phyloP scores from a whole-genome alignment of 306 rosid genomes.

The Fragaria vesca region DNA sequence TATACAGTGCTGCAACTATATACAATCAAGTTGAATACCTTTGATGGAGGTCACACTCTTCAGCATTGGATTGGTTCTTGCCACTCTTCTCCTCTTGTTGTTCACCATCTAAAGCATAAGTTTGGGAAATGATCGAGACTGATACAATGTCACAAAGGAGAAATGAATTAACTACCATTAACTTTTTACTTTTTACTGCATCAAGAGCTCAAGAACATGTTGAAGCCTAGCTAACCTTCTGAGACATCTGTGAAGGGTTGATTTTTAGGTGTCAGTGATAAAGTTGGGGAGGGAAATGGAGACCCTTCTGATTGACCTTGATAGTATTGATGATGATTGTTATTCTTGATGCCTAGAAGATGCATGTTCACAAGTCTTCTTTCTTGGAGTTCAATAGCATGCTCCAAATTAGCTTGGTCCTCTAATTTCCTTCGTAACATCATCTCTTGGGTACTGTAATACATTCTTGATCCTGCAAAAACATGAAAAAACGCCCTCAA shows the following conservation, averaged over 20 bases:
- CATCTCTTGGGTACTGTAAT: slow-evolving; percentile 64
- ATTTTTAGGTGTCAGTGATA: slow-evolving; percentile 37
- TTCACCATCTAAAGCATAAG: slow-evolving; percentile 25
- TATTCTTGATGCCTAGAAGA: slow-evolving; percentile 65
- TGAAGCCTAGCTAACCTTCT: slow-evolving; percentile 44
- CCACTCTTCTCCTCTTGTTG: slow-evolving; percentile 33
- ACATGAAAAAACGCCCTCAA: not conserved
- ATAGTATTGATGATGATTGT: slow-evolving; percentile 43
- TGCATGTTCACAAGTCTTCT: slow-evolving; percentile 75
- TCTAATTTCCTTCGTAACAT: slow-evolving; percentile 60
- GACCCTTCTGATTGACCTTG: slow-evolving; percentile 58
- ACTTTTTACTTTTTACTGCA: not conserved
- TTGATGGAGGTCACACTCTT: slow-evolving; percentile 27
- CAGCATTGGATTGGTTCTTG: slow-evolving; percentile 1
- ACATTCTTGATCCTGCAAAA: slow-evolving; percentile 64
- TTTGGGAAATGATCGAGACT: slow-evolving; percentile 15
- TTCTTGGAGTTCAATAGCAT: slow-evolving; percentile 73
- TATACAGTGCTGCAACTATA: not conserved
- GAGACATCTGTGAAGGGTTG: slow-evolving; percentile 39
- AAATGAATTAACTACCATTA: slow-evolving; percentile 17
- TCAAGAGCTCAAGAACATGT: not conserved
- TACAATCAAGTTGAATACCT: slow-evolving; percentile 38
- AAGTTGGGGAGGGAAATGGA: slow-evolving; percentile 42
- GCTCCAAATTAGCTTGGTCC: slow-evolving; percentile 78
- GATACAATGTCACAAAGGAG: slow-evolving; percentile 12